A percentile compares a stretch with the other conserved stretches of the same genome.
phyloP scores from a whole-genome alignment of 2,329 filamentous ascomycete species.

The Mariannaea sp. region DNA sequence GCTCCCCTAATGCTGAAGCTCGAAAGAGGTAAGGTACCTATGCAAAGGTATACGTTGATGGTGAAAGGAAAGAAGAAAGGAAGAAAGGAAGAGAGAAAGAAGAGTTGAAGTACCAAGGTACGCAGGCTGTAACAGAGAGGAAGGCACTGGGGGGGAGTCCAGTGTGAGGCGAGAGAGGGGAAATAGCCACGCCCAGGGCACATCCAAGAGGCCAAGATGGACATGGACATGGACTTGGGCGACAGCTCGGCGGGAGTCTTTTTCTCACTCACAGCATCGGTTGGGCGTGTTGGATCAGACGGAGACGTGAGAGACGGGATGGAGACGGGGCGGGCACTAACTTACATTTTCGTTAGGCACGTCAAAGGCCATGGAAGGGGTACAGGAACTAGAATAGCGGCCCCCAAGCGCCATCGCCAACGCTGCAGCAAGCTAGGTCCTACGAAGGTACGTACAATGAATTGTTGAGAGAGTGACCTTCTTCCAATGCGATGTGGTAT shows the following conservation, averaged over 20 bases:
- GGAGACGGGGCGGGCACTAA: slow-evolving; percentile 34
- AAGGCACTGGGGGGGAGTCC: no score
- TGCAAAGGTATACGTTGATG: slow-evolving; percentile 9
- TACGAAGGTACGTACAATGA: slow-evolving; percentile 10
- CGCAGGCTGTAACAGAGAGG: no score
- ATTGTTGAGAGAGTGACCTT: slow-evolving; percentile 6
- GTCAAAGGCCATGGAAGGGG: slow-evolving; percentile 14
- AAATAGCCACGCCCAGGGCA: slow-evolving; percentile 26
- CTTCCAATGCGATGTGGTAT: slow-evolving; percentile 1
- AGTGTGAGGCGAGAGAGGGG: slow-evolving; percentile 21
- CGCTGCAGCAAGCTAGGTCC: slow-evolving; percentile 11
- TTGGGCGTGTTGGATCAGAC: not conserved
- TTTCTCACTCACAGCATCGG: not conserved
- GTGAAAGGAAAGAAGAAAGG: slow-evolving; percentile 12
- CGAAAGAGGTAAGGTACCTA: no score
- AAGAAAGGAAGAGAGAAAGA: not conserved
- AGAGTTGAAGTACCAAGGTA: no score
- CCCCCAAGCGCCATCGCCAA: slow-evolving; percentile 5
- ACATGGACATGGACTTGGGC: slow-evolving; percentile 6
- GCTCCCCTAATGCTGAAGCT: slow-evolving; percentile 3
- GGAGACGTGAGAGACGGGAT: slow-evolving; percentile 25
- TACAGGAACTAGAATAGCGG: slow-evolving; percentile 14
- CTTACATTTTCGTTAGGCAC: slow-evolving; percentile 7
- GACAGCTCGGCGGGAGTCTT: slow-evolving; percentile 5
- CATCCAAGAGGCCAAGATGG: slow-evolving; percentile 13